Conservation (phyloP, 768 basidiomycete species). For the Thelephora aurantiotincta region DNA sequence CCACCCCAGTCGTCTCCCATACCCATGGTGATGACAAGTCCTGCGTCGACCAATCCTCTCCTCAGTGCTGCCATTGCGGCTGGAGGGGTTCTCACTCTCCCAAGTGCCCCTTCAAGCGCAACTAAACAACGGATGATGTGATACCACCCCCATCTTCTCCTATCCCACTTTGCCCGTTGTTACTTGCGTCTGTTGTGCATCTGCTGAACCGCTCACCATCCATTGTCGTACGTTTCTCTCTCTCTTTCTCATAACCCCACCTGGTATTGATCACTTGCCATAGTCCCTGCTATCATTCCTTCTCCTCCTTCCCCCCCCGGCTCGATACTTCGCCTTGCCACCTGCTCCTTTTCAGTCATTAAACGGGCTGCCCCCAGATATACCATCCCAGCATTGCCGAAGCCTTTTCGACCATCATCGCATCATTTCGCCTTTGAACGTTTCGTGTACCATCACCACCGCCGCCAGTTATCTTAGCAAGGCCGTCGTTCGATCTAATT, state of each 20-base stretch:
- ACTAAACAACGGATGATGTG: not conserved
- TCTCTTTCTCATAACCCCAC: not conserved
- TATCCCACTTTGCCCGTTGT: not conserved
- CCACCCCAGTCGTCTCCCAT: conserved; percentile 4
- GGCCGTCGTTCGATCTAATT: too few relatives aligned
- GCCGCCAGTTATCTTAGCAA: too few relatives aligned
- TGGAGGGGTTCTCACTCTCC: conserved; percentile 47
- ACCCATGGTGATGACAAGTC: conserved; percentile 10
- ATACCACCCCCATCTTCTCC: not conserved
- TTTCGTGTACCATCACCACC: too few relatives aligned
- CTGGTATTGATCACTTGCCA: too few relatives aligned
- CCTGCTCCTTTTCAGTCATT: too few relatives aligned
- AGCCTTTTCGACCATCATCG: too few relatives aligned
- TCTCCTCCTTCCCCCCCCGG: too few relatives aligned
- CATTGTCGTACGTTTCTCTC: not conserved
- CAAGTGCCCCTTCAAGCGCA: conserved; percentile 44
- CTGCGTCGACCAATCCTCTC: conserved; percentile 38
- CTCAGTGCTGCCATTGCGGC: conserved; percentile 71
- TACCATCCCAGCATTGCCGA: too few relatives aligned
- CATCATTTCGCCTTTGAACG: too few relatives aligned
- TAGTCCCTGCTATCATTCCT: too few relatives aligned
- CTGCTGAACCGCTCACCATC: not conserved
- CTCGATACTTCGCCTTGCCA: too few relatives aligned
- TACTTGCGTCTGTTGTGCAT: not conserved
- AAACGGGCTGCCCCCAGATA: too few relatives aligned